These are phyloP conservation scores for Neurospora sp. DNA, from an alignment of 2,329 filamentous ascomycete genomes.

Conservation along the genomic window DNA sequence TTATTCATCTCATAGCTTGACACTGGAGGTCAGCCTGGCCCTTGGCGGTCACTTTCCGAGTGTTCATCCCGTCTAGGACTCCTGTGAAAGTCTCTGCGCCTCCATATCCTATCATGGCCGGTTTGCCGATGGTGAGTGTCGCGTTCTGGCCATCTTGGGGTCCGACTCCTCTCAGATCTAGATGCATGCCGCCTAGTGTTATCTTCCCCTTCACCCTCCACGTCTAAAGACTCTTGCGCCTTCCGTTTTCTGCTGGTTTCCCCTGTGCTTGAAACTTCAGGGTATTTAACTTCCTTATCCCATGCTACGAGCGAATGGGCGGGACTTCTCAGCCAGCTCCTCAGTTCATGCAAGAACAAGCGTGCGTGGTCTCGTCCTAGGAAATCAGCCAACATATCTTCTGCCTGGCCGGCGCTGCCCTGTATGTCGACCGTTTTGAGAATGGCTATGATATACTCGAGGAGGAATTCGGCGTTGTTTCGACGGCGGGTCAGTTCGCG, in stretches of 20 bases:
- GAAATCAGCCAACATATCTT: constrained; percentile 69
- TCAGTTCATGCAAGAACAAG: constrained; percentile 77
- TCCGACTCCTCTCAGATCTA: neutral
- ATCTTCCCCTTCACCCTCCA: neutral
- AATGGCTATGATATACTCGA: constrained; percentile 79
- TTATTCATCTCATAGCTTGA: neutral
- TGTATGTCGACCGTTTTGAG: constrained; percentile 76
- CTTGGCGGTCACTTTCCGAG: neutral
- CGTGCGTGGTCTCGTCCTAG: constrained; percentile 62
- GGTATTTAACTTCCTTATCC: constrained; percentile 72
- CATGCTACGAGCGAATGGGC: constrained; percentile 62
- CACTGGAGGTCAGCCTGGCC: neutral
- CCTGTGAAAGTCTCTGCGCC: neutral
- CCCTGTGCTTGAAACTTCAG: constrained; percentile 1
- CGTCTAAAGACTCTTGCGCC: neutral
- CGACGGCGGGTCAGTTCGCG: constrained; percentile 30
- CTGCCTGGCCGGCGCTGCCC: constrained; percentile 66
- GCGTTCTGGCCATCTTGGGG: neutral
- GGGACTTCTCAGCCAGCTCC: constrained; percentile 74
- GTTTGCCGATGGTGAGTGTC: neutral
- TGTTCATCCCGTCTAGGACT: neutral
- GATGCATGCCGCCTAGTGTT: neutral
- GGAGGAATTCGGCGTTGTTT: constrained; percentile 70
- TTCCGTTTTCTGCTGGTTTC: neutral
- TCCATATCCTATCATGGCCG: neutral